These are phyloP conservation scores for Taiozyma sp. DNA, from an alignment of 1,139 yeast genomes.

Conservation along the genomic window DNA sequence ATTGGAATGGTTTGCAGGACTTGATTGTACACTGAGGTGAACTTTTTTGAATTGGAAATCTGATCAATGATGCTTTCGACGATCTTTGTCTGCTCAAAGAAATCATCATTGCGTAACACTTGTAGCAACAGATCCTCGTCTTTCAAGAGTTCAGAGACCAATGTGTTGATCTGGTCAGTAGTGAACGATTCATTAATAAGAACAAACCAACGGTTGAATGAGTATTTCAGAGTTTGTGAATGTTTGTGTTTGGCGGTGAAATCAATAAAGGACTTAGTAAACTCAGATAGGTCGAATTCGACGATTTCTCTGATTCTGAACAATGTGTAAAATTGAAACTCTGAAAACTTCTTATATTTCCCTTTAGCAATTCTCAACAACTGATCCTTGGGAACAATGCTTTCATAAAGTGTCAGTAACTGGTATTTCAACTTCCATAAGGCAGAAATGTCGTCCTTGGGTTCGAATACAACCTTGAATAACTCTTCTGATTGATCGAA, in stretches of 20 bases:
- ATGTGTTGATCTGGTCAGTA: slow-evolving; percentile 10
- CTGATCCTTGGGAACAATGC: slow-evolving; percentile 25
- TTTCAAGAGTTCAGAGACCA: slow-evolving; percentile 11
- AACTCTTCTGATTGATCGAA: slow-evolving; percentile 4
- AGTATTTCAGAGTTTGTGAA: slow-evolving; percentile 20
- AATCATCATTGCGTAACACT: slow-evolving; percentile 22
- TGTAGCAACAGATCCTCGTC: slow-evolving; percentile 17
- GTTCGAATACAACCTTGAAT: slow-evolving; percentile 17
- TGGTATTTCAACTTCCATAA: slow-evolving; percentile 45
- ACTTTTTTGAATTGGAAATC: slow-evolving; percentile 9
- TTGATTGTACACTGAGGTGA: slow-evolving; percentile 3
- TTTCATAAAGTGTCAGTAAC: slow-evolving; percentile 44
- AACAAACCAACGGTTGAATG: slow-evolving; percentile 53
- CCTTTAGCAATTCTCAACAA: slow-evolving; percentile 9
- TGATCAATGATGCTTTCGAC: slow-evolving; percentile 24
- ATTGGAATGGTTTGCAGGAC: slow-evolving; percentile 36
- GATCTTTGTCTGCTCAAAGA: slow-evolving; percentile 40
- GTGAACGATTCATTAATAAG: slow-evolving; percentile 36
- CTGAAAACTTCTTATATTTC: slow-evolving; percentile 11
- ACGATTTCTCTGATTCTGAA: slow-evolving; percentile 46
- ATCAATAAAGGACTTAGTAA: slow-evolving; percentile 27
- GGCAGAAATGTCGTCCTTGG: slow-evolving; percentile 15
- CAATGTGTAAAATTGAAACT: slow-evolving; percentile 31
- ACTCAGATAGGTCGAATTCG: slow-evolving; percentile 23
- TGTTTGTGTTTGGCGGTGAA: slow-evolving; percentile 13